These are phyloP conservation scores for Nemania sp. DNA, from an alignment of 2,329 filamentous ascomycete species.

Conservation along the genomic window DNA sequence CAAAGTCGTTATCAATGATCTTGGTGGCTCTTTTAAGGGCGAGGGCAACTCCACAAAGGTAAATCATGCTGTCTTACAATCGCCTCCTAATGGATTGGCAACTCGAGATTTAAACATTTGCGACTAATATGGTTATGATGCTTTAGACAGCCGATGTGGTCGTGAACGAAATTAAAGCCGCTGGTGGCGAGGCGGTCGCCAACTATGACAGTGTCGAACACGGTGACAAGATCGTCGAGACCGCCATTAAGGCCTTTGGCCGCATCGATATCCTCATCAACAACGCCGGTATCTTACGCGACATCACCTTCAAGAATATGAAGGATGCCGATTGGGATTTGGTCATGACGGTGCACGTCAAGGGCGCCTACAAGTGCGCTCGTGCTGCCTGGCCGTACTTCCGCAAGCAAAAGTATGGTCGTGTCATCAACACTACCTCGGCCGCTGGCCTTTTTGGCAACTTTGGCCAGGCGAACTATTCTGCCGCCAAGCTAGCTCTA, in stretches of 20 bases:
- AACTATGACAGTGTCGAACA: constrained; percentile 96
- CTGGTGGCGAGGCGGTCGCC: constrained; percentile 92
- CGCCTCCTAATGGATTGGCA: too few relatives aligned
- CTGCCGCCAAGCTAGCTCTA: constrained; percentile 92
- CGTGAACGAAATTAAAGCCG: constrained; percentile 80
- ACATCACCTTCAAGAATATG: constrained; percentile 99
- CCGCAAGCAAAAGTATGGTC: constrained; percentile 97
- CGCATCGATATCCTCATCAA: constrained; percentile 95
- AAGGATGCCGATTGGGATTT: constrained; percentile 96
- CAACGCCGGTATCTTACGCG: constrained; percentile 93
- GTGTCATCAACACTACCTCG: constrained; percentile 96
- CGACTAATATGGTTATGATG: constrained; percentile 29
- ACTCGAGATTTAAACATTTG: constrained; percentile 9
- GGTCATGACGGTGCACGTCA: constrained; percentile 89
- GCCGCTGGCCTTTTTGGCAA: constrained; percentile 92
- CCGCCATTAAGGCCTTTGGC: constrained; percentile 77
- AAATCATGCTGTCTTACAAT: constrained; percentile 22
- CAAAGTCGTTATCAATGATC: constrained; percentile 94
- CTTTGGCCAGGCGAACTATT: constrained; percentile 97
- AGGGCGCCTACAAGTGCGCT: constrained; percentile 92
- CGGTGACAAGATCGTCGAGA: constrained; percentile 92
- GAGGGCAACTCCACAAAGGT: constrained; percentile 88
- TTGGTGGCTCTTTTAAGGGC: constrained; percentile 90
- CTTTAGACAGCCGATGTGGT: constrained; percentile 79
- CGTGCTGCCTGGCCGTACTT: constrained; percentile 96